Evolutionary conservation across 139 green algal species (phyloP).

Genomic region (Auxenochlorella protothecoides): DNA sequence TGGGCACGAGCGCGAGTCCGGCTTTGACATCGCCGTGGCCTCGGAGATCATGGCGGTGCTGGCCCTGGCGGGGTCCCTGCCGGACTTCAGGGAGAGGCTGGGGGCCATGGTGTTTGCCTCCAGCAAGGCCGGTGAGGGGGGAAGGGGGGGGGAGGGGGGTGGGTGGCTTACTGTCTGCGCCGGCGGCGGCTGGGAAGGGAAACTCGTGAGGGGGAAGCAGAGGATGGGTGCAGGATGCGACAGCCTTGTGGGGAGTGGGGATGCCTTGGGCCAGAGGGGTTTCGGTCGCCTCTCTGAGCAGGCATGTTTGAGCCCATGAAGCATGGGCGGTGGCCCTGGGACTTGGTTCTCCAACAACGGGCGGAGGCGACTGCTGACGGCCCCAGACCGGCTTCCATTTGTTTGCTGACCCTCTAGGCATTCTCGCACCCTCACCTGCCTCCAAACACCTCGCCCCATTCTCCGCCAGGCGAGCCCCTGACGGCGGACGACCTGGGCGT

Average conservation of each 20-base stretch:
- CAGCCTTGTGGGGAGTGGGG: no score
- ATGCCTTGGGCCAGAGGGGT: no score
- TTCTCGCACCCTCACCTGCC: no score
- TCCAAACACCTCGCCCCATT: no score
- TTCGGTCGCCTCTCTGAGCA: no score
- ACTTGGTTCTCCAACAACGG: no score
- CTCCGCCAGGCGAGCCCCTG: constrained; percentile 56
- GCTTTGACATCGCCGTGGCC: constrained; percentile 94
- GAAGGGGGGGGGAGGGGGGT: background rate
- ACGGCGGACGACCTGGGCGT: constrained; percentile 93
- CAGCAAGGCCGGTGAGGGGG: constrained; percentile 26
- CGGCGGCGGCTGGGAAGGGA: no score
- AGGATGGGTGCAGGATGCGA: no score
- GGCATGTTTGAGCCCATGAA: no score
- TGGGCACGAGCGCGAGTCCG: constrained; percentile 42
- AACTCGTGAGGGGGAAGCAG: no score
- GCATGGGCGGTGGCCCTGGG: no score
- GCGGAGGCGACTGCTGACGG: no score
- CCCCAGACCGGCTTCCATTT: background rate
- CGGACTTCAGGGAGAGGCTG: constrained; percentile 85
- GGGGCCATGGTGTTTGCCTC: constrained; percentile 83
- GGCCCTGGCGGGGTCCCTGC: constrained; percentile 72
- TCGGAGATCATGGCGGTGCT: constrained; percentile 98
- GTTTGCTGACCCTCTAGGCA: background rate
- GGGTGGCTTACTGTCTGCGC: background rate